Evolutionary conservation across 306 rosid species (phyloP).

Genomic region (Clitoria ternatea): DNA sequence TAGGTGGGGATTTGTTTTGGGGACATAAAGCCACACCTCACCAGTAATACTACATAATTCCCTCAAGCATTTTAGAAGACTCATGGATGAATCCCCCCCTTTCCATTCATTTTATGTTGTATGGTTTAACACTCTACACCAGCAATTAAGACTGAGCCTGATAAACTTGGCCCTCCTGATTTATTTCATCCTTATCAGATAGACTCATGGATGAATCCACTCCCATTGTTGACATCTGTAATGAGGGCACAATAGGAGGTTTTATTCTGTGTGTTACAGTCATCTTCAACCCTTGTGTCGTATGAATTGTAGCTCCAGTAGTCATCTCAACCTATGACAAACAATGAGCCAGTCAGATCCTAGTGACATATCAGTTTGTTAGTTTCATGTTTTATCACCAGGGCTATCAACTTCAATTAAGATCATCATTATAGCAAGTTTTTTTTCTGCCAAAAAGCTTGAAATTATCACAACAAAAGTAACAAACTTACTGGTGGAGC

Average conservation of each 20-base stretch:
- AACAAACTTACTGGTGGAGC: conserved; percentile 79
- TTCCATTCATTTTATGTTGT: neutral
- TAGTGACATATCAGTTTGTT: neutral
- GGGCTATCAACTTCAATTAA: conserved; percentile 10
- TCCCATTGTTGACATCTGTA: conserved; percentile 49
- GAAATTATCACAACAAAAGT: conserved; percentile 7
- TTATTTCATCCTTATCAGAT: conserved; percentile 41
- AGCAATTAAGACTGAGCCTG: conserved; percentile 36
- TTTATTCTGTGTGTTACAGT: conserved; percentile 74
- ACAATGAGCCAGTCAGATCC: conserved; percentile 16
- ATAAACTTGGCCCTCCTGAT: conserved; percentile 51
- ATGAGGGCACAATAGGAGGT: conserved; percentile 68
- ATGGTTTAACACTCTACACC: neutral
- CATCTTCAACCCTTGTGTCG: conserved; percentile 87
- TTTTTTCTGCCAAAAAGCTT: neutral
- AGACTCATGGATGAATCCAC: conserved; percentile 41
- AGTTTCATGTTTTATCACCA: neutral
- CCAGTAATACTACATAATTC: conserved; percentile 1
- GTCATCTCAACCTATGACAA: conserved; percentile 80
- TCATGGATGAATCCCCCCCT: neutral
- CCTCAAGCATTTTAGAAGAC: neutral
- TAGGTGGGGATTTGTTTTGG: neutral
- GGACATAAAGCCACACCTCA: neutral
- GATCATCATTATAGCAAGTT: neutral
- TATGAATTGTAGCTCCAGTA: conserved; percentile 96